Conservation (phyloP, 805 yeast species). For the Tetrapisispora phaffii region DNA sequence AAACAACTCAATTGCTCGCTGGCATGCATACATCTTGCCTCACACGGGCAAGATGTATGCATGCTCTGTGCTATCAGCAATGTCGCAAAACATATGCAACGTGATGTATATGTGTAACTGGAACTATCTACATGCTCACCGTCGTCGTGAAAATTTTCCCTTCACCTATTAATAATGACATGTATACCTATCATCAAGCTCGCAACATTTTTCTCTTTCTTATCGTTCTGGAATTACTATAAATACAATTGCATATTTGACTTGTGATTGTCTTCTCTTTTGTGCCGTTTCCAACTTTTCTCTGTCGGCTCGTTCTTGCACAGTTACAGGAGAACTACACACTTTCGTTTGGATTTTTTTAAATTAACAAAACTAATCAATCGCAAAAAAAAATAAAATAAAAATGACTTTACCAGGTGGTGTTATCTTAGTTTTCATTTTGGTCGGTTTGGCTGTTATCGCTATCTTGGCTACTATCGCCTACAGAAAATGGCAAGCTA, state of each 20-base stretch:
- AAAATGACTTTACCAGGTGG: conserved; percentile 47
- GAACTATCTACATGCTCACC: too few species aligned
- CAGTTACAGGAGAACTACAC: background rate
- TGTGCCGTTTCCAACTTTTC: background rate
- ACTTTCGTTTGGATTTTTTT: conserved; percentile 2
- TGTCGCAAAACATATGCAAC: too few species aligned
- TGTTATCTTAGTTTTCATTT: conserved; percentile 57
- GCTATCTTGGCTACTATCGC: conserved; percentile 24
- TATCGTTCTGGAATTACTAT: background rate
- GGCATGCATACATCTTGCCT: too few species aligned
- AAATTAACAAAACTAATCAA: background rate
- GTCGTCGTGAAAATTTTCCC: too few species aligned
- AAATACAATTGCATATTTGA: background rate
- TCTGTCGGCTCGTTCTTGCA: too few species aligned
- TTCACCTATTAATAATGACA: too few species aligned
- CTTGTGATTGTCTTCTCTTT: background rate
- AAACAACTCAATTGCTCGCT: too few species aligned
- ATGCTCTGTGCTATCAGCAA: too few species aligned
- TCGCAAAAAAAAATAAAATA: background rate
- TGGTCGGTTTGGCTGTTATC: conserved; percentile 28
- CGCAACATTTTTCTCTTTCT: too few species aligned
- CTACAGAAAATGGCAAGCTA: conserved; percentile 29
- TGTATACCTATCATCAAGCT: too few species aligned
- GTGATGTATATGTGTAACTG: too few species aligned
- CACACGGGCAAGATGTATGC: too few species aligned